Conservation (phyloP, 768 basidiomycete genomes). For the Hygrocybe coccinea region DNA sequence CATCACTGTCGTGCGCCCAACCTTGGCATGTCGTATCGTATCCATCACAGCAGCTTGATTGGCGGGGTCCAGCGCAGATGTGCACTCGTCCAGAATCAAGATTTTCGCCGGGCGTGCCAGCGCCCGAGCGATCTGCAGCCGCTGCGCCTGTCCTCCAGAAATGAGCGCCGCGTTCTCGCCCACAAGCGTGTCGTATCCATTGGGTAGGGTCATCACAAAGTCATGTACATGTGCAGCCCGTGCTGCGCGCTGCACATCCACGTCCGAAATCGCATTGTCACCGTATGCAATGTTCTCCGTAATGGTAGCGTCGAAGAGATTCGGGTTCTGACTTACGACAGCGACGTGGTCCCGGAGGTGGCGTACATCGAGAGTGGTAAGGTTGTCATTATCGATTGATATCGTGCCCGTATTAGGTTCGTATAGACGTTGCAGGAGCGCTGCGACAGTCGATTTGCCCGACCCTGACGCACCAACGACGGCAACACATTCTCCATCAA, state of each 20-base stretch:
- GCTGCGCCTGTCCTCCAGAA: slow-evolving; percentile 93
- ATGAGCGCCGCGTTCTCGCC: slow-evolving; percentile 91
- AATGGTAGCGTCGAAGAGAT: slow-evolving; percentile 85
- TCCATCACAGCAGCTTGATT: slow-evolving; percentile 83
- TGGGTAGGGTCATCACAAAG: slow-evolving; percentile 72
- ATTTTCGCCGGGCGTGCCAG: slow-evolving; percentile 70
- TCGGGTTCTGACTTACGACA: slow-evolving; percentile 82
- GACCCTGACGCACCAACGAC: slow-evolving; percentile 92
- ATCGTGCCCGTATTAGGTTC: slow-evolving; percentile 68
- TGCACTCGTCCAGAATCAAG: slow-evolving; percentile 90
- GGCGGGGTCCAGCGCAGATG: slow-evolving; percentile 78
- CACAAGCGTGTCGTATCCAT: slow-evolving; percentile 81
- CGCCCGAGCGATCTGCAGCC: slow-evolving; percentile 87
- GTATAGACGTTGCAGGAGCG: slow-evolving; percentile 84
- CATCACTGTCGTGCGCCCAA: slow-evolving; percentile 78
- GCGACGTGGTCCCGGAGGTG: slow-evolving; percentile 82
- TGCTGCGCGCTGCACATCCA: slow-evolving; percentile 67
- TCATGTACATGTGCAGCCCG: slow-evolving; percentile 79
- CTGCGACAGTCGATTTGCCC: slow-evolving; percentile 88
- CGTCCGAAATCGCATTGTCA: slow-evolving; percentile 40
- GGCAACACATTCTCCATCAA: slow-evolving; percentile 80
- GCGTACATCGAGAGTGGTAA: slow-evolving; percentile 58
- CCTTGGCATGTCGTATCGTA: slow-evolving; percentile 59
- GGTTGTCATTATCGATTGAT: slow-evolving; percentile 47
- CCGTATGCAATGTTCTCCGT: slow-evolving; percentile 90